Evolutionary conservation across 495 filamentous ascomycete species (phyloP).

Genomic region (Astrocystis sublimbata): DNA sequence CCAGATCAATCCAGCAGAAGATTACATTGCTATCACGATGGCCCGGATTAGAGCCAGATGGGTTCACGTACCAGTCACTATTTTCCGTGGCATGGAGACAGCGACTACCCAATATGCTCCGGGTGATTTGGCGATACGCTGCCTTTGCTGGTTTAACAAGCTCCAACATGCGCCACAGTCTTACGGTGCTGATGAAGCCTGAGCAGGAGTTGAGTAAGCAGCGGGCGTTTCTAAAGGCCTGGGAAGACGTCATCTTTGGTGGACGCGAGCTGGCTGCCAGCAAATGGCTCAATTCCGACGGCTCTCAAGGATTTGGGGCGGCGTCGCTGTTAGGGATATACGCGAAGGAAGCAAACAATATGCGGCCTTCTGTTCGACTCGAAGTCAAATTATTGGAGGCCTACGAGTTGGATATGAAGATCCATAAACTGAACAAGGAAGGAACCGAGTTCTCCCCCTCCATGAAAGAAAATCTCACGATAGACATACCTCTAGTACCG

Average conservation of each 20-base stretch:
- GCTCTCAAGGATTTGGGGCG: not conserved
- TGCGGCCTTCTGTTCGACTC: slow-evolving; percentile 2
- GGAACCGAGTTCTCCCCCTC: slow-evolving; percentile 5
- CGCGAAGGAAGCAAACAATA: not conserved
- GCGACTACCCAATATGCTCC: slow-evolving; percentile 37
- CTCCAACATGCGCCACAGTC: slow-evolving; percentile 24
- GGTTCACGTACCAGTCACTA: slow-evolving; percentile 30
- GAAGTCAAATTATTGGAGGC: slow-evolving; percentile 25
- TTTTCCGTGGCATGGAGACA: slow-evolving; percentile 32
- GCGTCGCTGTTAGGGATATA: slow-evolving; percentile 20
- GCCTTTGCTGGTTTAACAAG: slow-evolving; percentile 18
- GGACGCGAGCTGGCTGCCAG: slow-evolving; percentile 18
- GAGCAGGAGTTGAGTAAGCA: not conserved
- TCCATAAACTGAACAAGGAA: slow-evolving; percentile 21
- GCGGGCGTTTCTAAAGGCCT: slow-evolving; percentile 19
- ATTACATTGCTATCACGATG: slow-evolving; percentile 23
- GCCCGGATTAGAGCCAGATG: slow-evolving; percentile 20
- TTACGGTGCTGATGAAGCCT: slow-evolving; percentile 19
- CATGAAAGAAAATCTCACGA: slow-evolving; percentile 15
- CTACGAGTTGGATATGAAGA: slow-evolving; percentile 19
- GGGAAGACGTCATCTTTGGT: slow-evolving; percentile 31
- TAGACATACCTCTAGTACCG: slow-evolving; percentile 26
- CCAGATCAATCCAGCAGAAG: slow-evolving; percentile 24
- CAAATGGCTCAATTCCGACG: not conserved
- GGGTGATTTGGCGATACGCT: slow-evolving; percentile 43